Evolutionary conservation across 768 basidiomycete species (phyloP), one percentile per base, ranked within the genome.

Genomic region (Trametes villosa): DNA sequence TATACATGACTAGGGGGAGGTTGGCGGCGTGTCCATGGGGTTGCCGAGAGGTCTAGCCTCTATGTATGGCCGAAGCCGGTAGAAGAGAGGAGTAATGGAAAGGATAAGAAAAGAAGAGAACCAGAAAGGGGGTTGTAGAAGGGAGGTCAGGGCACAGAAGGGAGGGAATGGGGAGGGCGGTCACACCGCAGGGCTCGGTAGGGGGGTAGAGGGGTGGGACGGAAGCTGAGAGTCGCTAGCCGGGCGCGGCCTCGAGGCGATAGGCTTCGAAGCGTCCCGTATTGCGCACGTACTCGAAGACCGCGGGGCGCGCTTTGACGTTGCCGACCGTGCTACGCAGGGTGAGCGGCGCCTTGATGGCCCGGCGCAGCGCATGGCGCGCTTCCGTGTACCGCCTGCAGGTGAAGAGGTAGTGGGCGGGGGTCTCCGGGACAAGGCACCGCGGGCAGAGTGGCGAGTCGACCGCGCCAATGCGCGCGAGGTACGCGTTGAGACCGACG

Each of bases 401-500:
- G 15, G 53, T 33, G 53, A 44, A 31, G 18, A 54, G 26, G 42
- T n/a, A 54, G 18, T 54, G 53, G 1, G 29, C 18, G 9, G 24
- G 18, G 2, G 53, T 44, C 20, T 54, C 29, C 2, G 53, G 53
- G 29, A 45, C 22, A 17, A 6, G 26, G 41, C 53, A 54, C 2
- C 18, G 13, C 1, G 15, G 18, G 22, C 42, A 55, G 13, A 55
- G 29, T 17, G 53, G 42, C 4, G 44, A 55, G 18, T 31, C 29
- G 9, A 34, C 47, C 18, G 22, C 47, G 5, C 22, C 11, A 15
- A 45, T 45, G 42, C 53, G 44, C 13, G 53, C 41, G 3, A 55
- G 53, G 42, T 44, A 55, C 2, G 20, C 4, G 31, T 55, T 55
- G 20, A 55, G 53, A 1, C 53, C 53, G 20, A 33, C 42, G 31